Conservation (phyloP, 495 filamentous ascomycete species). For the Neurospora africana region DNA sequence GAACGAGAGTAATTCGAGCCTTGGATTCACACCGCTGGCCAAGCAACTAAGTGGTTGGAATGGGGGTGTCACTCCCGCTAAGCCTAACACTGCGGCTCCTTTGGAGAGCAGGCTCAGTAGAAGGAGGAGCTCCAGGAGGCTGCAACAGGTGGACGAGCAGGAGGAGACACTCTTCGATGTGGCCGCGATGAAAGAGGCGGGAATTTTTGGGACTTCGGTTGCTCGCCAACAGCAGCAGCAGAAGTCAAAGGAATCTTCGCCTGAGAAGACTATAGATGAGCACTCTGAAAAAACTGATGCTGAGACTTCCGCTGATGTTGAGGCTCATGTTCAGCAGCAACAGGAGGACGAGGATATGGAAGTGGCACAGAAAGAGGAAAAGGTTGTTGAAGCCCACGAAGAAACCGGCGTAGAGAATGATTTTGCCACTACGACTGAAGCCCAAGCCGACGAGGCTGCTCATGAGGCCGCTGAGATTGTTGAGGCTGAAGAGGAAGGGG, state of each 20-base stretch:
- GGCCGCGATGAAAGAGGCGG: neutral
- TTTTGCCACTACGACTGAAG: neutral
- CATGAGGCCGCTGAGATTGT: constrained; percentile 22
- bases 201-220: neutral
- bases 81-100: neutral
- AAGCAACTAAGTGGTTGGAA: constrained; percentile 51
- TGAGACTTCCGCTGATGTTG: neutral
- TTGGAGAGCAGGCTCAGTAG: neutral
- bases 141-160: neutral
- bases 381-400: neutral
- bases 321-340: neutral
- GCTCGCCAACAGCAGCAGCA: neutral
- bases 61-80: constrained; percentile 17
- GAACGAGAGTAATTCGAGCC: neutral
- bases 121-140: neutral
- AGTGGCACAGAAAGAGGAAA: neutral
- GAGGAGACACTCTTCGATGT: neutral
- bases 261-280: neutral
- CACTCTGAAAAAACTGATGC: neutral
- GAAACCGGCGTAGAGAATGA: too few relatives aligned
- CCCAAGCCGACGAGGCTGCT: constrained; percentile 32
- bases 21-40: constrained; percentile 54
- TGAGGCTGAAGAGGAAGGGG: constrained; percentile 14
- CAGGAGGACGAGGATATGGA: neutral
- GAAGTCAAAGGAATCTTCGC: neutral